Base-by-base conservation (phyloP, 306 rosid species). In the Mimosa pudica region DNA sequence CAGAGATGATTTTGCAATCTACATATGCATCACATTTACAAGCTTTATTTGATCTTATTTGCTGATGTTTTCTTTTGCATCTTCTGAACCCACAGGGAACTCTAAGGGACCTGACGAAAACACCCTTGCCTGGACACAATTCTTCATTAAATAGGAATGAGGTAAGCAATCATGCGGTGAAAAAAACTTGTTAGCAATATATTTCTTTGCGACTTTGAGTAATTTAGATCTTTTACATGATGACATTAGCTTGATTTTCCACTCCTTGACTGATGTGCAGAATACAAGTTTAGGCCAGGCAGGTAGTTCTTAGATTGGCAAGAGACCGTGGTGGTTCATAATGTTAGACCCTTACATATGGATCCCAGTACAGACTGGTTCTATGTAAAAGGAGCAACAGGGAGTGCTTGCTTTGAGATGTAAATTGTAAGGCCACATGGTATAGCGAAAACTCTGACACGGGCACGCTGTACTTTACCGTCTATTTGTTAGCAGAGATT, bases 101-200 rank as follows among this genome's bases (percentile, higher is more conserved):
- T 68, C 87, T 91, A 68, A 88, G 92, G 88, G 96, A 91, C 84
- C 86, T 83, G 65, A 80, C 93, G 17, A 89, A 85, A 80, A 79
- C 92, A 79, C 75, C 88, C 52, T 74, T 84, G 55, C 81, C 86
- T 32, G 90, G 83, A 81, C 86, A 84, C 11, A 79, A 72, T 80
- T 70, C 92, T 73, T 70, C 89, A 42, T 45, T 82, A 61, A 88
- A 71, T 77, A 86, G 84, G 77, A 88, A 85, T 45, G 89, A 82
- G 89, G 89, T 89, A 18, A n/a, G 67, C 58, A 71, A 55, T 13
- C 65, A 49, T 72, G 52, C 55, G 16, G 57, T 18, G 35, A 57
- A 52, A 74, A 52, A 52, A 30, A 20, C 69, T 61, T 62, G 51
- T 54, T 54, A 6, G 3, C 20, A 10, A 69, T 33, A 13, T 30